A percentile compares a stretch with the other conserved stretches of the same genome.
These are phyloP conservation scores for Xylariaceae sp. DNA, from an alignment of 2,329 filamentous ascomycete genomes.

Conservation along the genomic window DNA sequence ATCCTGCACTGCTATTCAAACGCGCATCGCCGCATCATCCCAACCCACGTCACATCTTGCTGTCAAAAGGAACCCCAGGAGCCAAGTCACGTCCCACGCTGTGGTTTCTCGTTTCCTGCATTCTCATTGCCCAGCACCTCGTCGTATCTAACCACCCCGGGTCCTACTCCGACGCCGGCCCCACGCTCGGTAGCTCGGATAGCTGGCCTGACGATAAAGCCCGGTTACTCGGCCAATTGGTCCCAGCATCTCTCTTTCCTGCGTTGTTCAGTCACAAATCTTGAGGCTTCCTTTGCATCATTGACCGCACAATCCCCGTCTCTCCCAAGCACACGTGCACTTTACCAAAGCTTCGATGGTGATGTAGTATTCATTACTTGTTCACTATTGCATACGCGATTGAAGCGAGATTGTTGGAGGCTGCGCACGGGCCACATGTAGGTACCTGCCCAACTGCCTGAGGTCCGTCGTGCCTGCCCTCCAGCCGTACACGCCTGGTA, in stretches of 20 bases:
- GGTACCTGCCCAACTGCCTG: neutral
- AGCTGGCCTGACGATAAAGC: neutral
- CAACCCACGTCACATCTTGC: neutral
- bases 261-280: neutral
- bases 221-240: constrained; percentile 8
- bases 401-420: neutral
- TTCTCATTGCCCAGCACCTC: neutral
- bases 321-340: neutral
- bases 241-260: constrained; percentile 7
- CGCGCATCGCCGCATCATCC: neutral
- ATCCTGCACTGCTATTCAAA: neutral
- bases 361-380: neutral
- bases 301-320: neutral
- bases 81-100: neutral
- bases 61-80: neutral
- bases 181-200: constrained; percentile 10
- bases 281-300: constrained; percentile 13
- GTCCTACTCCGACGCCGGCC: constrained; percentile 11
- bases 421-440: neutral
- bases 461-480: neutral
- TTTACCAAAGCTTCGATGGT: neutral
- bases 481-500: neutral
- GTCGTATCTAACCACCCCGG: constrained; percentile 3
- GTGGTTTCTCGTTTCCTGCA: neutral
- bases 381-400: neutral